These are phyloP conservation scores for Fusarium keratoplasticum DNA, from an alignment of 2,329 filamentous ascomycete genomes.

Conservation along the genomic window DNA sequence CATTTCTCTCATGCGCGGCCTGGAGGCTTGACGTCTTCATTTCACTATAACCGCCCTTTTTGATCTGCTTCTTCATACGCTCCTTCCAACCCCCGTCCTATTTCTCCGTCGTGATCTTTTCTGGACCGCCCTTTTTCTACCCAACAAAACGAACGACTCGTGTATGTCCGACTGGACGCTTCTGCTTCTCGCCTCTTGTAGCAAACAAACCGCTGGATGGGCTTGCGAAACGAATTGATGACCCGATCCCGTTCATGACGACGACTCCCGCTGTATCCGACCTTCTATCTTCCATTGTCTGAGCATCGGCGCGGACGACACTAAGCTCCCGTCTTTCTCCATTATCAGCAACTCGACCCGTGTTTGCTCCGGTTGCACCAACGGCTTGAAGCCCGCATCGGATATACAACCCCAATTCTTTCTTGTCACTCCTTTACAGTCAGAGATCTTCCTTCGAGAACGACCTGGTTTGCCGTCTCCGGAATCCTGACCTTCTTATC, in stretches of 20 bases:
- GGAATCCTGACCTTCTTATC: slow-evolving; percentile 1
- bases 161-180: neutral
- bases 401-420: slow-evolving; percentile 6
- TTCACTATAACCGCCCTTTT: slow-evolving; percentile 18
- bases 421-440: slow-evolving; percentile 28
- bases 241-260: neutral
- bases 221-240: slow-evolving; percentile 5
- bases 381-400: slow-evolving; percentile 17
- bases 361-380: slow-evolving; percentile 28
- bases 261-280: neutral
- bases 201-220: neutral
- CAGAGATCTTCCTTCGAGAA: slow-evolving; percentile 5
- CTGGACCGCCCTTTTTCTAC: neutral
- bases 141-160: neutral
- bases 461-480: slow-evolving; percentile 19
- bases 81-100: slow-evolving; percentile 17
- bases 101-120: neutral
- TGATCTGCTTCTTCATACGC: slow-evolving; percentile 30
- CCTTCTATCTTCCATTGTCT: slow-evolving; percentile 1
- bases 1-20: slow-evolving; percentile 28
- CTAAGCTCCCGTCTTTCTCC: slow-evolving; percentile 7
- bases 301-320: slow-evolving; percentile 2
- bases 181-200: neutral
- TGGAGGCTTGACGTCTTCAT: slow-evolving; percentile 37
- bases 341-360: slow-evolving; percentile 6